These are phyloP conservation scores for Setomelanomma holmii DNA, from an alignment of 2,329 filamentous ascomycete genomes.

Conservation along the genomic window DNA sequence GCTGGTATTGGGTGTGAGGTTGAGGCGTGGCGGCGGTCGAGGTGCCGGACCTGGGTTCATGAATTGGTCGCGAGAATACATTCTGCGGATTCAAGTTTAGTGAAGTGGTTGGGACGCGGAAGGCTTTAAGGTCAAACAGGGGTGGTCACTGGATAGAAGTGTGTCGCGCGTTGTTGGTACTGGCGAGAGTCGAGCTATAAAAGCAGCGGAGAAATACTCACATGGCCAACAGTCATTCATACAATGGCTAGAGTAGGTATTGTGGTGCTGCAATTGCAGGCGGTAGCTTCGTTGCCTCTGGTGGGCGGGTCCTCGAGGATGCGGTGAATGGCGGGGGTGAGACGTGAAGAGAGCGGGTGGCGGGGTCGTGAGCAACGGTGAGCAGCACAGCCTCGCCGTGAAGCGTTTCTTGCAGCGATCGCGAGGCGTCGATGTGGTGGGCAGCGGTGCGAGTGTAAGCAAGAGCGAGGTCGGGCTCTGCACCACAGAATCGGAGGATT, in stretches of 20 bases:
- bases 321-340: conserved; percentile 42
- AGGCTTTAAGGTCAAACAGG: background rate
- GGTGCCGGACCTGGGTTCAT: conserved; percentile 98
- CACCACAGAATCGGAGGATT: conserved; percentile 21
- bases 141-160: background rate
- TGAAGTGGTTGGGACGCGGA: conserved; percentile 3
- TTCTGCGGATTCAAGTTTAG: conserved; percentile 49
- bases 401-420: background rate
- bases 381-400: conserved; percentile 1
- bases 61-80: conserved; percentile 73
- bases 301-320: conserved; percentile 14
- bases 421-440: conserved; percentile 3
- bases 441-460: conserved; percentile 18
- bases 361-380: conserved; percentile 15
- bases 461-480: conserved; percentile 25
- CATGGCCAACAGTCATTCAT: conserved; percentile 29
- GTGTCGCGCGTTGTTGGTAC: conserved; percentile 4
- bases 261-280: conserved; percentile 15
- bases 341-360: conserved; percentile 12
- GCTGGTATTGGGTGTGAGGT: conserved; percentile 74
- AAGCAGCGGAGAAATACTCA: conserved; percentile 26
- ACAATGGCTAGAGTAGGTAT: conserved; percentile 15
- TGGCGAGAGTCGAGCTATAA: conserved; percentile 5
- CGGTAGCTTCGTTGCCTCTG: conserved; percentile 13
- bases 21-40: conserved; percentile 84